Evolutionary conservation across 73 alveolate species (phyloP).

Genomic region (Stentor roeselii): DNA sequence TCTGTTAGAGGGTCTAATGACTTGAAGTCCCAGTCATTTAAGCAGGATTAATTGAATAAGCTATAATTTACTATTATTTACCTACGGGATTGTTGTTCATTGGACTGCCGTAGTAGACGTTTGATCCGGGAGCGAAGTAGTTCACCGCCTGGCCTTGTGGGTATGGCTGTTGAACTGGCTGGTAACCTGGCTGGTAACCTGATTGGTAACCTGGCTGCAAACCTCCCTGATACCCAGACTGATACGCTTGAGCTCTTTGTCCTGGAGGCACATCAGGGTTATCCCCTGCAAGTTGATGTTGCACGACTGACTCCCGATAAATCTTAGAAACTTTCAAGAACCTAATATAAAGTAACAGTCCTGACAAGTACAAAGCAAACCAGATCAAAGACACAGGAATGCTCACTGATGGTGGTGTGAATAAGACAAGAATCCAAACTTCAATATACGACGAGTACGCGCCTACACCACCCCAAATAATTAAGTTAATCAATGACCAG

Average conservation of each 20-base stretch:
- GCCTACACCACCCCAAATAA: background rate
- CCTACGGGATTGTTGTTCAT: background rate
- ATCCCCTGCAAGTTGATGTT: background rate
- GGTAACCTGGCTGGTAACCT: background rate
- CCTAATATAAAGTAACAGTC: background rate
- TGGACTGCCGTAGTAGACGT: background rate
- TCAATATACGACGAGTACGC: background rate
- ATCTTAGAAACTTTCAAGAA: background rate
- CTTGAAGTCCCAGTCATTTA: background rate
- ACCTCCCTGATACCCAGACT: background rate
- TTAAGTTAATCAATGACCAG: background rate
- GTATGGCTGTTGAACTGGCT: background rate
- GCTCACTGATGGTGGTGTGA: background rate
- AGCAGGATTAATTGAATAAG: background rate
- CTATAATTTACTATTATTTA: too few species aligned
- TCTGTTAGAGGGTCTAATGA: background rate
- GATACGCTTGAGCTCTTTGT: too few species aligned
- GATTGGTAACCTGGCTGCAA: background rate
- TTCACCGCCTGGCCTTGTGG: background rate
- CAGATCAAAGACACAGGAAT: background rate
- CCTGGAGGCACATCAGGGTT: background rate
- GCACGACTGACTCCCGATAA: background rate
- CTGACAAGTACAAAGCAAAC: background rate
- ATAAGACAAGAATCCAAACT: background rate
- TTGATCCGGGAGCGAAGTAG: background rate